These are phyloP conservation scores for Pyronema domesticum DNA, from an alignment of 495 filamentous ascomycete species.

Conservation along the genomic window DNA sequence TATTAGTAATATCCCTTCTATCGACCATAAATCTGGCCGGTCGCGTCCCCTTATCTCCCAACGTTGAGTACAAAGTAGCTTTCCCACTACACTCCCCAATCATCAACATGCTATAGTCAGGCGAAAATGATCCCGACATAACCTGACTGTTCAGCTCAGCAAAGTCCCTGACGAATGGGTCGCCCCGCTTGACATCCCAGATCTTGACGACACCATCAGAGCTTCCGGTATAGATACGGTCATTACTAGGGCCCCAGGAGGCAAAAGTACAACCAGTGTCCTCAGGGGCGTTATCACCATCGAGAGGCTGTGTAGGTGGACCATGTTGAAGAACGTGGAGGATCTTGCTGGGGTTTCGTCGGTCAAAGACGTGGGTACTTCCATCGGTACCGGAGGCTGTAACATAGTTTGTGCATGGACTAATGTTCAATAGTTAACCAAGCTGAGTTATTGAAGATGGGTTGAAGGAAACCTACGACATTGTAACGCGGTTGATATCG, in stretches of 20 bases:
- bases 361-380: constrained; percentile 71
- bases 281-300: constrained; percentile 40
- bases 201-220: constrained; percentile 74
- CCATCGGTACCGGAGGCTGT: constrained; percentile 76
- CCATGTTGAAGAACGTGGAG: constrained; percentile 58
- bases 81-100: constrained; percentile 17
- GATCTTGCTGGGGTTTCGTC: constrained; percentile 34
- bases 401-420: constrained; percentile 35
- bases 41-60: constrained; percentile 3
- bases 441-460: constrained; percentile 28
- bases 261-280: constrained; percentile 72
- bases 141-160: constrained; percentile 34
- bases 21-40: constrained; percentile 6
- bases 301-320: constrained; percentile 11
- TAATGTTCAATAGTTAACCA: constrained; percentile 30
- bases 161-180: constrained; percentile 45
- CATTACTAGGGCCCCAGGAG: constrained; percentile 50
- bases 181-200: constrained; percentile 57
- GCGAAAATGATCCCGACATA: constrained; percentile 25
- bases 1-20: constrained; percentile 5
- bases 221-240: constrained; percentile 71
- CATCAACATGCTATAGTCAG: constrained; percentile 14
- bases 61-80: constrained; percentile 14
- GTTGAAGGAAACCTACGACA: constrained; percentile 29
- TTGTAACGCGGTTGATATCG: constrained; percentile 74